Base-by-base conservation (phyloP, 2,329 filamentous ascomycete species). In the Diaporthe capsici region DNA sequence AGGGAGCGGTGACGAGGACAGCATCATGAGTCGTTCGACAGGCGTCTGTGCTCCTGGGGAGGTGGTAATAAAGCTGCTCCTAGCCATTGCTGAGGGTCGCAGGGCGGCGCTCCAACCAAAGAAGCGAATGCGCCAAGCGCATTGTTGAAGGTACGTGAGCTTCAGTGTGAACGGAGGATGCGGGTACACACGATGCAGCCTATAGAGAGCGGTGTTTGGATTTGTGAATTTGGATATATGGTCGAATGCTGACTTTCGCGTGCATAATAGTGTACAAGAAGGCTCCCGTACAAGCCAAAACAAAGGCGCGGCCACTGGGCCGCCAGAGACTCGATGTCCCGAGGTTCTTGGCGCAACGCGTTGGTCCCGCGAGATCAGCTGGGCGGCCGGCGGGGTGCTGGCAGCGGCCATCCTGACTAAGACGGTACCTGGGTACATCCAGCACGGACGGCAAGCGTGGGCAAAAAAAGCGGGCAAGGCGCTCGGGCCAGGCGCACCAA, bases 1-100 rank as follows among this genome's bases (percentile, higher is more conserved):
- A 4, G 90, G 90, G 0, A 92, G 81, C n/a, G 90, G 89, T 6
- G 90, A 91, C 0, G 89, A 90, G 0, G 89, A 89, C 12, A 82
- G 80, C 44, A 84, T 75, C 42, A 82, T 74, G 42, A 82, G 78
- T 25, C 82, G 78, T 13, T 82, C 78, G 51, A 78, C 73, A 5
- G 72, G 73, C 55, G 76, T 73, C 28, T 78, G 76, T 20, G 79
- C 72, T 4, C 79, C 74, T 15, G 82, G 82, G 22, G 83, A 83
- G 9, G 83, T 82, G 76, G 79, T 67, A 57, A 81, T 77, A 39
- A 65, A 49, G 55, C 78, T 55, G 74, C 83, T 79, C 73, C 81
- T 76, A 74, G 83, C 78, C 78, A 84, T 81, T 83, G 37, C 58
- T 51, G 47, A 85, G 84, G 47, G 85, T 84, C 60, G 71, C 79